These are phyloP conservation scores for Actinomucor elegans DNA, from an alignment of 371 early-diverging fungal species.

Conservation along the genomic window DNA sequence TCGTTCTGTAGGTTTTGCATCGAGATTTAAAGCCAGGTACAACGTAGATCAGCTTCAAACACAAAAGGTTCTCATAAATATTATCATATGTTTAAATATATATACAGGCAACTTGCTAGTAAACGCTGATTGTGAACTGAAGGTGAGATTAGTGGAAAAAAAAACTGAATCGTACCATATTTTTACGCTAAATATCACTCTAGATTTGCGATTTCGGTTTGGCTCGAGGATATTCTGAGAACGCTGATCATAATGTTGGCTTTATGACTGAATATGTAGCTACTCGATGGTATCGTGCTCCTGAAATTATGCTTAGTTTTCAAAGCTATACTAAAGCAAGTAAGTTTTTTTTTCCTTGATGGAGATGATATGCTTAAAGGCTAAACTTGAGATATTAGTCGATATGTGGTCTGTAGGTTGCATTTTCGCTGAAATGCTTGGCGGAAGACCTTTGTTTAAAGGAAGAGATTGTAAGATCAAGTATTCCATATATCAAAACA, in stretches of 20 bases:
- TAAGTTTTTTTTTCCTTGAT: constrained; percentile 40
- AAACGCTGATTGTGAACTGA: constrained; percentile 97
- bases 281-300: constrained; percentile 98
- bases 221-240: constrained; percentile 87
- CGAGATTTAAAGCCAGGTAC: constrained; percentile 96
- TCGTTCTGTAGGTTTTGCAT: constrained; percentile 65
- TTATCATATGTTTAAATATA: background rate
- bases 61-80: background rate
- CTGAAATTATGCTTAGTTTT: constrained; percentile 97
- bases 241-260: constrained; percentile 79
- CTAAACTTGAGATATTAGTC: constrained; percentile 40
- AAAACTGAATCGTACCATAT: background rate
- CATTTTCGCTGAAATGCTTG: constrained; percentile 95
- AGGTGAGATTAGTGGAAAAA: constrained; percentile 39
- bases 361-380: background rate
- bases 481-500: background rate
- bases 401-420: constrained; percentile 99
- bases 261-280: constrained; percentile 98
- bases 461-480: constrained; percentile 80
- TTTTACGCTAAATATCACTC: background rate
- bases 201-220: constrained; percentile 94
- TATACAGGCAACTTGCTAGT: constrained; percentile 83
- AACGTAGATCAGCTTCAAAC: background rate
- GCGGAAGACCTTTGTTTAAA: constrained; percentile 86
- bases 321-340: constrained; percentile 94